These are phyloP conservation scores for Amanita exitialis DNA, from an alignment of 768 basidiomycete species.

Conservation along the genomic window DNA sequence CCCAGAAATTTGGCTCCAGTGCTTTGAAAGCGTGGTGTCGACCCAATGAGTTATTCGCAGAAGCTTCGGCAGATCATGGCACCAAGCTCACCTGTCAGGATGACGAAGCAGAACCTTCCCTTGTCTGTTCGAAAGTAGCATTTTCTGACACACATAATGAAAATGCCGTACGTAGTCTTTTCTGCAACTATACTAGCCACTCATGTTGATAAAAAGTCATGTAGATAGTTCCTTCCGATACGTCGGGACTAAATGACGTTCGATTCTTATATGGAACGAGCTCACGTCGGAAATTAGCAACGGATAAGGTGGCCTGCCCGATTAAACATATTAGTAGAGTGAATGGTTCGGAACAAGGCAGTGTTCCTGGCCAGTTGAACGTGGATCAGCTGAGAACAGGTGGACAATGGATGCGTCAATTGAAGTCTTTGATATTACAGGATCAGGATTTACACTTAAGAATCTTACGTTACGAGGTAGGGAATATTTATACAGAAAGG, in stretches of 20 bases:
- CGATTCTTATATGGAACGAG: neutral
- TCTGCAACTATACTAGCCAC: neutral
- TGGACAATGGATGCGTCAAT: slow-evolving; percentile 29
- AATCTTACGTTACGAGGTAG: slow-evolving; percentile 59
- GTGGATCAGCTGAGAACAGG: slow-evolving; percentile 18
- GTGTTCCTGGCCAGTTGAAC: slow-evolving; percentile 11
- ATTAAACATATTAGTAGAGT: neutral
- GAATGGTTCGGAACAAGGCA: slow-evolving; percentile 2
- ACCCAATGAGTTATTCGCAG: neutral
- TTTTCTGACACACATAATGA: neutral
- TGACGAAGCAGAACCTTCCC: neutral
- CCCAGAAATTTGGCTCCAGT: slow-evolving; percentile 32
- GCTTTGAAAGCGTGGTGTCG: slow-evolving; percentile 18
- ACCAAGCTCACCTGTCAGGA: neutral
- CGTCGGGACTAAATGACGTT: neutral
- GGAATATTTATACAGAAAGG: slow-evolving; percentile 8
- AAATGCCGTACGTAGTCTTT: neutral
- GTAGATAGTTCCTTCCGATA: neutral
- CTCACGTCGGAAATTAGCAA: neutral
- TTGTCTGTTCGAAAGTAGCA: neutral
- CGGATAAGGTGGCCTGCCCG: neutral
- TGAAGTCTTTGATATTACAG: slow-evolving; percentile 31
- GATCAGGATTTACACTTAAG: slow-evolving; percentile 41
- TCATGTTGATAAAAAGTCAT: neutral
- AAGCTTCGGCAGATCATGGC: neutral